Evolutionary conservation across 1,284 basidiomycete species (phyloP).

Genomic region (Farysia itapuensis): DNA sequence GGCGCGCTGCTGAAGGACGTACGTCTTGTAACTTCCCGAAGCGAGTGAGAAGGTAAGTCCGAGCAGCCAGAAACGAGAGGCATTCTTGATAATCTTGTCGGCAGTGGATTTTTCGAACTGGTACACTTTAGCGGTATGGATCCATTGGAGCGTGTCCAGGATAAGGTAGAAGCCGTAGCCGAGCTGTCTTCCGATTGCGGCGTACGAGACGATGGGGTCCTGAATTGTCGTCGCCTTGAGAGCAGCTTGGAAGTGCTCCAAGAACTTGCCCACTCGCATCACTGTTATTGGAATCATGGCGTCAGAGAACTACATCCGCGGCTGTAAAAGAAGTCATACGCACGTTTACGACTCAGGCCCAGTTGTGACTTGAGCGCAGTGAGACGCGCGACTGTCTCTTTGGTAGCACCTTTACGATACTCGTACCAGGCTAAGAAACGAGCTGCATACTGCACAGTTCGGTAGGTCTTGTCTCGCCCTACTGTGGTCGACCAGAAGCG

Average conservation of each 20-base stretch:
- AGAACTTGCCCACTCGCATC: constrained; percentile 86
- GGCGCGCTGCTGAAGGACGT: constrained; percentile 50
- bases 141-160: constrained; percentile 55
- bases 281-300: constrained; percentile 67
- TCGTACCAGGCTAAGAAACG: constrained; percentile 82
- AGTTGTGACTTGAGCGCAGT: constrained; percentile 62
- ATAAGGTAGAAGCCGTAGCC: constrained; percentile 85
- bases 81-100: constrained; percentile 70
- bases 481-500: constrained; percentile 60
- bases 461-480: constrained; percentile 71
- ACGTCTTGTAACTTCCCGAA: constrained; percentile 55
- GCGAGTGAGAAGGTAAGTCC: constrained; percentile 63
- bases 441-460: constrained; percentile 86
- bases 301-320: not conserved
- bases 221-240: constrained; percentile 72
- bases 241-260: constrained; percentile 92
- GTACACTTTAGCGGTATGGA: constrained; percentile 58
- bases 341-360: constrained; percentile 62
- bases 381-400: constrained; percentile 61
- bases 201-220: constrained; percentile 73
- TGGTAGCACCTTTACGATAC: constrained; percentile 60
- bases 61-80: constrained; percentile 85
- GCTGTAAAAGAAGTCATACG: constrained; percentile 12
- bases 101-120: constrained; percentile 67
- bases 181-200: constrained; percentile 81